These are phyloP conservation scores for Macrolepiota dolichaula DNA, from an alignment of 768 basidiomycete genomes.

Conservation along the genomic window DNA sequence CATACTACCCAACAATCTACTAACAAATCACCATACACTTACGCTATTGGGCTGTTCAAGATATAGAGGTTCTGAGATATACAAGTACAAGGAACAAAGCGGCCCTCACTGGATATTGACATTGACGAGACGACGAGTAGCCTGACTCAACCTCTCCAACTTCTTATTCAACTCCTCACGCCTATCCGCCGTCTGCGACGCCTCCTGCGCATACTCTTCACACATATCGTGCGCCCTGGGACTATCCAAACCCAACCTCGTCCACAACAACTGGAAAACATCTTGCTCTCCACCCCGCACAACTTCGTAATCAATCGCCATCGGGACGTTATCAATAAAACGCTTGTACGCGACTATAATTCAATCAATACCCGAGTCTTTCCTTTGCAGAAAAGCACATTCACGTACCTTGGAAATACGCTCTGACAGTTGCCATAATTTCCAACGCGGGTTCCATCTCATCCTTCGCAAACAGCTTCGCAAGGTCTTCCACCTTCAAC, in stretches of 20 bases:
- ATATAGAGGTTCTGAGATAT: too few species aligned
- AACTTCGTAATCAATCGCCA: slow-evolving; percentile 53
- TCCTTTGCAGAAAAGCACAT: background rate
- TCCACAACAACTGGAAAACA: slow-evolving; percentile 41
- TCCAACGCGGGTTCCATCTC: slow-evolving; percentile 50
- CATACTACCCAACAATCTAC: too few species aligned
- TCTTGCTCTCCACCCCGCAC: slow-evolving; percentile 47
- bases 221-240: slow-evolving; percentile 45
- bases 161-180: slow-evolving; percentile 50
- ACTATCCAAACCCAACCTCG: slow-evolving; percentile 50
- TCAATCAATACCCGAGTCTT: background rate
- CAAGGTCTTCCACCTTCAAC: slow-evolving; percentile 38
- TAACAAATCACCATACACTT: too few species aligned
- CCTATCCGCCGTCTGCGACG: slow-evolving; percentile 34
- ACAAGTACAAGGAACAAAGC: too few species aligned
- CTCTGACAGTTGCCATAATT: slow-evolving; percentile 72
- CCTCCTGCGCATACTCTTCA: slow-evolving; percentile 49
- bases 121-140: slow-evolving; percentile 9
- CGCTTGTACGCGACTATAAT: slow-evolving; percentile 55
- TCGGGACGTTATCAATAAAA: slow-evolving; percentile 52
- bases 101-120: background rate
- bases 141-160: slow-evolving; percentile 37
- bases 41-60: too few species aligned
- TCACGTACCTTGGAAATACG: slow-evolving; percentile 67
- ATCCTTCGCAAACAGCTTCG: slow-evolving; percentile 48